These are phyloP conservation scores for Starmerella floricola DNA, from an alignment of 805 yeast species.

Conservation along the genomic window DNA sequence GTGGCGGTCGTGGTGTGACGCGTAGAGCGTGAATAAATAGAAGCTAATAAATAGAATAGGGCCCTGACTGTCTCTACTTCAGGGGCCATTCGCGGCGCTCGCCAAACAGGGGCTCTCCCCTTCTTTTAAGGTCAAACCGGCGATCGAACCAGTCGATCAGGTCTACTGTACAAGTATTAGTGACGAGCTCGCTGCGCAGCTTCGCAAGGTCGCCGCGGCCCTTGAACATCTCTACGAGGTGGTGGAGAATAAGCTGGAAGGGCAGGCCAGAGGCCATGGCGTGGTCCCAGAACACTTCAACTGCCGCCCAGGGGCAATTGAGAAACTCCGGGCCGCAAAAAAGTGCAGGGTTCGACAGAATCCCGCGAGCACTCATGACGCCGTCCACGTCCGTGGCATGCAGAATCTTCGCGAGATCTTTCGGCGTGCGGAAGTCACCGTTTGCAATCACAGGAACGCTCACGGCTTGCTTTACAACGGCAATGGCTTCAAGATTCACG, in stretches of 20 bases:
- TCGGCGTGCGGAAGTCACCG: conserved; percentile 74
- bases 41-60: not conserved
- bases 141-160: conserved; percentile 74
- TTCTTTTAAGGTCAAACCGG: conserved; percentile 52
- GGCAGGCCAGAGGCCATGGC: conserved; percentile 74
- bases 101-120: conserved; percentile 62
- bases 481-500: conserved; percentile 72
- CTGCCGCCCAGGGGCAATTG: conserved; percentile 79
- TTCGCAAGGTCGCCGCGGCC: conserved; percentile 24
- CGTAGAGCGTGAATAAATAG: not conserved
- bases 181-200: conserved; percentile 50
- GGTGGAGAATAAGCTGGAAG: conserved; percentile 74
- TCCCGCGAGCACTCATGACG: conserved; percentile 90
- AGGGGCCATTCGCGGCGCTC: conserved; percentile 36
- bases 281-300: conserved; percentile 73
- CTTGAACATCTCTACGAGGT: conserved; percentile 72
- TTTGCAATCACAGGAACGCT: conserved; percentile 80
- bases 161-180: conserved; percentile 43
- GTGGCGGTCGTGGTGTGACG: no score
- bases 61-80: no score
- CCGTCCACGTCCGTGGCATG: conserved; percentile 71
- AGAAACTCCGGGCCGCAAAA: conserved; percentile 50
- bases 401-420: conserved; percentile 54
- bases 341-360: conserved; percentile 73
- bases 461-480: conserved; percentile 44